Conservation (phyloP, 225 moss, liverwort and hornwort genomes). For the Bryum argenteum region DNA sequence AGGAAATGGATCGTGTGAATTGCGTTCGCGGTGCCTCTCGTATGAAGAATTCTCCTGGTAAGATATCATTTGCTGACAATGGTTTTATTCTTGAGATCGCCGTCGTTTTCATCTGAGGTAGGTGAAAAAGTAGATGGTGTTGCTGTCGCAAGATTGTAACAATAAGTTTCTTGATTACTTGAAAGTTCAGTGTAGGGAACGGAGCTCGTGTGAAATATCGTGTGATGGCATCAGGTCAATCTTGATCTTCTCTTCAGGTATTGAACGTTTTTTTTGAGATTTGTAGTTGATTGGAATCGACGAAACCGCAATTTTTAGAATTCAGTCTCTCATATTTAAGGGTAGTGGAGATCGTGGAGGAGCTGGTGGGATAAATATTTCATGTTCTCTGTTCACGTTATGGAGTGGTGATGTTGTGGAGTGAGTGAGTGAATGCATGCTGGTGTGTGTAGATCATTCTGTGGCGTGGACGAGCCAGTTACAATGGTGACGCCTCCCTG, state of each 20-base stretch:
- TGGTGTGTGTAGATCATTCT: background rate
- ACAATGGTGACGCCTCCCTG: slow-evolving; percentile 38
- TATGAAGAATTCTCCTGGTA: too few relatives aligned
- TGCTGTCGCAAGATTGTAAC: too few relatives aligned
- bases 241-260: background rate
- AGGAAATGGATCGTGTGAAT: too few relatives aligned
- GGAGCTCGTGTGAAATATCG: too few relatives aligned
- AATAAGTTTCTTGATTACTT: too few relatives aligned
- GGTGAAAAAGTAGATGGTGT: too few relatives aligned
- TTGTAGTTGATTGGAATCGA: background rate
- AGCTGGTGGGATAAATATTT: background rate
- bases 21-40: too few relatives aligned
- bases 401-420: background rate
- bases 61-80: too few relatives aligned
- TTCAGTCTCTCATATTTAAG: background rate
- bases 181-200: too few relatives aligned
- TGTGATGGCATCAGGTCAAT: too few relatives aligned
- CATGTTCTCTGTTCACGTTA: background rate
- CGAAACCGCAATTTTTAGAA: background rate
- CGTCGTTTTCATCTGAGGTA: too few relatives aligned
- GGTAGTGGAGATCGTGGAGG: slow-evolving; percentile 1
- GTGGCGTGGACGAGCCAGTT: background rate
- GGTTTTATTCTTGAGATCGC: too few relatives aligned
- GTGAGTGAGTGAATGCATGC: background rate
- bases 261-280: background rate